phyloP scores from a whole-genome alignment of 1,139 yeast genomes.

The Pichia sp. region DNA sequence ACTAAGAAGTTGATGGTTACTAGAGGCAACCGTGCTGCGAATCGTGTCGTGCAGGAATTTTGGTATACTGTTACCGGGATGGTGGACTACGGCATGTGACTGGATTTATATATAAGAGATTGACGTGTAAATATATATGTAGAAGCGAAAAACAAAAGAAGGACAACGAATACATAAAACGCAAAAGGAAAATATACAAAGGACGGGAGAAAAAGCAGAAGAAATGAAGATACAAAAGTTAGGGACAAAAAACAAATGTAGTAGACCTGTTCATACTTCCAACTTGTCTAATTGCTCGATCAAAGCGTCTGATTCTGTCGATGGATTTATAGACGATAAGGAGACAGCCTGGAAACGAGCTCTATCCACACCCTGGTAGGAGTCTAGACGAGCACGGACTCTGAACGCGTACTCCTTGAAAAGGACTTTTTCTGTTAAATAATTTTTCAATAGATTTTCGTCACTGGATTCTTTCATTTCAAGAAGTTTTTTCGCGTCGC shows the following conservation, averaged over 20 bases:
- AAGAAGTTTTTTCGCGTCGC: slow-evolving; percentile 63
- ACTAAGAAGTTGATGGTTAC: slow-evolving; percentile 54
- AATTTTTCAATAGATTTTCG: slow-evolving; percentile 44
- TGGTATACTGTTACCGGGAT: slow-evolving; percentile 59
- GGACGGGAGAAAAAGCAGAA: neutral
- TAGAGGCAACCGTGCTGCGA: slow-evolving; percentile 60
- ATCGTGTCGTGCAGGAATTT: slow-evolving; percentile 52
- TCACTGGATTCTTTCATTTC: slow-evolving; percentile 43
- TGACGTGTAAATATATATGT: slow-evolving; percentile 11
- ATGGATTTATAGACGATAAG: slow-evolving; percentile 53
- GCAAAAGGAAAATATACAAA: slow-evolving; percentile 1
- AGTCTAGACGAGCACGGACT: slow-evolving; percentile 77
- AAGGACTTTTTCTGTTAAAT: slow-evolving; percentile 46
- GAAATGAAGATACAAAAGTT: slow-evolving; percentile 2
- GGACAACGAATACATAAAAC: neutral
- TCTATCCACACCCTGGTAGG: slow-evolving; percentile 72
- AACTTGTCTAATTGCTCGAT: slow-evolving; percentile 45
- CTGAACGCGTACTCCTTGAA: slow-evolving; percentile 72
- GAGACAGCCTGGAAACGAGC: slow-evolving; percentile 68
- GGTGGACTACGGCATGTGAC: slow-evolving; percentile 37
- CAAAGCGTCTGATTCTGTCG: slow-evolving; percentile 58
- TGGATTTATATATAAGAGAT: neutral
- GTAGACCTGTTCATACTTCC: slow-evolving; percentile 27
- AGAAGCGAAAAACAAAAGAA: neutral
- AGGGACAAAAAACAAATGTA: neutral